Conservation (phyloP, 371 early-diverging fungal genomes). For the Apophysomyces sp. region DNA sequence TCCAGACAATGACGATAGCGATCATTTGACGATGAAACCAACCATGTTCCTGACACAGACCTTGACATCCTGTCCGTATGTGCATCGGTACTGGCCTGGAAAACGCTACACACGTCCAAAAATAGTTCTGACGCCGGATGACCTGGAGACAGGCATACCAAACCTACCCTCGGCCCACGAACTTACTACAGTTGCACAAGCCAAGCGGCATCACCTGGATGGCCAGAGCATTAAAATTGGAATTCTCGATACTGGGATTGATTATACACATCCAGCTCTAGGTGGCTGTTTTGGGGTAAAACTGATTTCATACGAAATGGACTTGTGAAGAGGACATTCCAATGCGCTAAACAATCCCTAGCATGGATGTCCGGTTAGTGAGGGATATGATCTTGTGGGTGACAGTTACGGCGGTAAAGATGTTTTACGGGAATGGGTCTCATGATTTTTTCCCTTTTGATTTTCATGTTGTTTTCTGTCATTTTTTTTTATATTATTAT, state of each 20-base stretch:
- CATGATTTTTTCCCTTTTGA: not conserved
- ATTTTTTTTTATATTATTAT: too few species aligned
- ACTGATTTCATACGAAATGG: not conserved
- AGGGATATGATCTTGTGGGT: constrained; percentile 57
- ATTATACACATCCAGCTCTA: constrained; percentile 59
- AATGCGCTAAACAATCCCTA: not conserved
- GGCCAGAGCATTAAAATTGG: not conserved
- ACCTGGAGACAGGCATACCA: not conserved
- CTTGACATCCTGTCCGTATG: not conserved
- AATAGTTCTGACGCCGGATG: not conserved
- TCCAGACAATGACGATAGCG: not conserved
- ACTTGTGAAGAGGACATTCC: not conserved
- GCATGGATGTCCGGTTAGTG: constrained; percentile 49
- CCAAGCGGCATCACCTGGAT: not conserved
- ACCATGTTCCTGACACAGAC: not conserved
- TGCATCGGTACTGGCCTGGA: constrained; percentile 11
- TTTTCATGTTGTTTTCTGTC: too few species aligned
- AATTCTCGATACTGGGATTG: constrained; percentile 30
- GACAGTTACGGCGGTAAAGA: constrained; percentile 14
- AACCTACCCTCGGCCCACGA: constrained; percentile 8
- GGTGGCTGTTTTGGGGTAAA: constrained; percentile 56
- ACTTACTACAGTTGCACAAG: constrained; percentile 6
- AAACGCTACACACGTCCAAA: constrained; percentile 9
- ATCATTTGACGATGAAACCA: not conserved
- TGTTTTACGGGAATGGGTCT: not conserved